A percentile compares a stretch with the other conserved stretches of the same genome.
Evolutionary conservation across 129 eudicot species (phyloP).

Genomic region (Tagetes erecta): DNA sequence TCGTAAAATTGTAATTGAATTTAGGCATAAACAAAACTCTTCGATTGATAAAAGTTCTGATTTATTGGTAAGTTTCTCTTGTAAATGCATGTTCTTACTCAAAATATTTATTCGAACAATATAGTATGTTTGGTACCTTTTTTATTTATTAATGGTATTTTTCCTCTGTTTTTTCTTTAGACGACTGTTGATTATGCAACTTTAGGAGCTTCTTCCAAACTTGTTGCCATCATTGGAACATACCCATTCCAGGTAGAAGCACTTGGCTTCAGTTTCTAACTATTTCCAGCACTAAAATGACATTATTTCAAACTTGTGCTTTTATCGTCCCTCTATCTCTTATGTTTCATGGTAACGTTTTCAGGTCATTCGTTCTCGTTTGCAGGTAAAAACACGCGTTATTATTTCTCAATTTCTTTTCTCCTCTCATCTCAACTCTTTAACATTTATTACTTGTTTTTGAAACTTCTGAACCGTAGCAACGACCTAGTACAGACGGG

Average conservation of each 20-base stretch:
- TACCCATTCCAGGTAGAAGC: constrained; percentile 83
- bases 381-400: constrained; percentile 57
- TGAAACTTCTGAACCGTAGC: constrained; percentile 44
- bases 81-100: background rate
- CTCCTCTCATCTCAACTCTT: background rate
- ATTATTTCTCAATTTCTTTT: background rate
- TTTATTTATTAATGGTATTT: background rate
- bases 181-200: constrained; percentile 77
- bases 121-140: background rate
- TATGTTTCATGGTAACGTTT: constrained; percentile 9
- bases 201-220: constrained; percentile 87
- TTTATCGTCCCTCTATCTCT: constrained; percentile 11
- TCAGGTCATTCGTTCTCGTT: constrained; percentile 94
- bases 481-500: constrained; percentile 74
- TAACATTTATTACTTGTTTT: background rate
- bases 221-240: constrained; percentile 73
- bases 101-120: background rate
- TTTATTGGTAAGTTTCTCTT: constrained; percentile 50
- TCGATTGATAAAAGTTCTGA: constrained; percentile 34
- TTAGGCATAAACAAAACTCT: constrained; percentile 36
- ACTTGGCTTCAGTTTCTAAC: constrained; percentile 1
- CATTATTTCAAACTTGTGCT: constrained; percentile 13
- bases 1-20: constrained; percentile 54
- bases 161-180: constrained; percentile 31
- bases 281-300: background rate